phyloP scores from a whole-genome alignment of 805 yeast species.

The Hyphopichia homilentoma region DNA sequence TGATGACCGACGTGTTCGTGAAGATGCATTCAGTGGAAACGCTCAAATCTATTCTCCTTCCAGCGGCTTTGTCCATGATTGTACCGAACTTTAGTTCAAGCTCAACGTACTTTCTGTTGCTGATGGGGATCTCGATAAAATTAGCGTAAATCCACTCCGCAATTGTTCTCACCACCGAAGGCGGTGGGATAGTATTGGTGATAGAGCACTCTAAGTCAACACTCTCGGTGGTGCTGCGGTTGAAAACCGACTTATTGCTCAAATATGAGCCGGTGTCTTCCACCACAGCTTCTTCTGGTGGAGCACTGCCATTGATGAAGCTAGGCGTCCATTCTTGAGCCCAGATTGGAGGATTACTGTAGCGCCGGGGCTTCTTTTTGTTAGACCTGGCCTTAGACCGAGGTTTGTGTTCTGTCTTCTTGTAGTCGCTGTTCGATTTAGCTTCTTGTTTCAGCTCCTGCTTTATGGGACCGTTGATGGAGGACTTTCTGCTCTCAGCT shows the following conservation, averaged over 20 bases:
- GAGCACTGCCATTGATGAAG: background rate
- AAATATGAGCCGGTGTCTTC: constrained; percentile 5
- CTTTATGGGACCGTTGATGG: constrained; percentile 1
- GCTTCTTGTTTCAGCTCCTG: constrained; percentile 11
- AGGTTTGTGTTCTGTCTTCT: too few relatives aligned
- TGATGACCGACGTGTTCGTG: constrained; percentile 52
- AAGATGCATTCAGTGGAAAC: constrained; percentile 66
- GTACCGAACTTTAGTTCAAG: constrained; percentile 73
- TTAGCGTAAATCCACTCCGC: constrained; percentile 90
- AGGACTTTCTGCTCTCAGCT: constrained; percentile 22
- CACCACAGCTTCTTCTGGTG: background rate
- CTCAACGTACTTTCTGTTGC: constrained; percentile 55
- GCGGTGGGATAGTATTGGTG: constrained; percentile 73
- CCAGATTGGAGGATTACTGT: constrained; percentile 73
- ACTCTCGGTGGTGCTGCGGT: constrained; percentile 25
- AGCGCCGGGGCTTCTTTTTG: constrained; percentile 54
- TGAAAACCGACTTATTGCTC: constrained; percentile 27
- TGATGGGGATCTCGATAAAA: constrained; percentile 57
- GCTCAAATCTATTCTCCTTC: constrained; percentile 60
- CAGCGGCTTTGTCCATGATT: constrained; percentile 59
- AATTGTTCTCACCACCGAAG: constrained; percentile 74
- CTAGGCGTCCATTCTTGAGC: constrained; percentile 59
- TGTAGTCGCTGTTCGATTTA: constrained; percentile 4
- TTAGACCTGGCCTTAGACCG: background rate
- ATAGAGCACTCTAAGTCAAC: constrained; percentile 50